Evolutionary conservation across 331 rosid species (phyloP).

Genomic region (Saraca asoca): DNA sequence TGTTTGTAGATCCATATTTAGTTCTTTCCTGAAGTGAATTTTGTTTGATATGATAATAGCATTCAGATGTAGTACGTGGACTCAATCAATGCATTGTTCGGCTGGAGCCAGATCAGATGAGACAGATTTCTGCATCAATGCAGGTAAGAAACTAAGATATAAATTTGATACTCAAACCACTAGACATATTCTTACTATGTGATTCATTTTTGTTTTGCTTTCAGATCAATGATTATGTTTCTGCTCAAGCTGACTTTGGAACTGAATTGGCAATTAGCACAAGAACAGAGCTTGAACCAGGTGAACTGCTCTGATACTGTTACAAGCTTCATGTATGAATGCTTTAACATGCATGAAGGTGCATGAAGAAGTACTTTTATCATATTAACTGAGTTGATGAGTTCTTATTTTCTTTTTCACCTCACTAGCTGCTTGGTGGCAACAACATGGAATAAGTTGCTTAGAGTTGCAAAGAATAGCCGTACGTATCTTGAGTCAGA

Average conservation of each 20-base stretch:
- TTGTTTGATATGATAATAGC: conserved; percentile 52
- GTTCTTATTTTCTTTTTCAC: conserved; percentile 32
- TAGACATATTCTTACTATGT: conserved; percentile 28
- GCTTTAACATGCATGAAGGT: conserved; percentile 11
- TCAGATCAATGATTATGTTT: conserved; percentile 79
- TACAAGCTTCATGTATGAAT: conserved; percentile 16
- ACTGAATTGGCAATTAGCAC: conserved; percentile 95
- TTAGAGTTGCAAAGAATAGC: conserved; percentile 88
- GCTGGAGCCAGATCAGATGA: conserved; percentile 72
- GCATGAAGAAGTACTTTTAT: conserved; percentile 13
- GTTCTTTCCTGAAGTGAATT: conserved; percentile 45
- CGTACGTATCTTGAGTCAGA: conserved; percentile 84
- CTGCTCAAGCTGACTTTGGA: conserved; percentile 92
- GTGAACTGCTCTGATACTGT: conserved; percentile 40
- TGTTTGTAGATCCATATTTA: conserved; percentile 23
- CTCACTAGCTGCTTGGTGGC: conserved; percentile 95
- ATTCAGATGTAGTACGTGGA: conserved; percentile 83
- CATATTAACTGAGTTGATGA: conserved; percentile 21
- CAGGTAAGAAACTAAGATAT: conserved; percentile 55
- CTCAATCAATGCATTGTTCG: conserved; percentile 86
- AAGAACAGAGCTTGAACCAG: conserved; percentile 94
- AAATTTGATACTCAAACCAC: conserved; percentile 9
- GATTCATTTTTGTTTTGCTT: conserved; percentile 27
- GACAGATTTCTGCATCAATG: conserved; percentile 86
- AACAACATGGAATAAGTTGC: conserved; percentile 97